Percentiles rank a stretch among this genome's conserved stretches.
Conservation (phyloP, 805 yeast species). For the Candida alai region DNA sequence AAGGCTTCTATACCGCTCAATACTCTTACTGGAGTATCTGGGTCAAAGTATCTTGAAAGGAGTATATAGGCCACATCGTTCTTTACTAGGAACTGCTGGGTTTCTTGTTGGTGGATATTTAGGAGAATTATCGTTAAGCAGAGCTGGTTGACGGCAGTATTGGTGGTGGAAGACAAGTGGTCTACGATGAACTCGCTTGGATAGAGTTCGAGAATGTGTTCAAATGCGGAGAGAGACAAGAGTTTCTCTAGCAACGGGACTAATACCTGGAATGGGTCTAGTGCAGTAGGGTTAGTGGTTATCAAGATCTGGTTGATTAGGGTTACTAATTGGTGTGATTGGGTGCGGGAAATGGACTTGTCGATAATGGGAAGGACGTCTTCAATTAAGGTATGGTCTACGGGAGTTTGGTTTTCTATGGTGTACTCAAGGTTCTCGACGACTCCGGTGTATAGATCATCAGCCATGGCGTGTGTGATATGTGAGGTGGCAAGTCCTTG, state of each 20-base stretch:
- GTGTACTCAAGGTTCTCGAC: too few relatives aligned
- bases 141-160: constrained; percentile 4
- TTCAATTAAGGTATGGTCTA: too few relatives aligned
- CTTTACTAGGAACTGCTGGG: constrained; percentile 5
- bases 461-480: too few relatives aligned
- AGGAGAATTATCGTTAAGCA: constrained; percentile 9
- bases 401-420: too few relatives aligned
- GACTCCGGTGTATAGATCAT: too few relatives aligned
- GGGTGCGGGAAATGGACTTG: too few relatives aligned
- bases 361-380: too few relatives aligned
- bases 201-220: constrained; percentile 13
- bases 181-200: constrained; percentile 15
- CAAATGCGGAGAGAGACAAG: constrained; percentile 10
- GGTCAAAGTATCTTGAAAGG: constrained; percentile 4
- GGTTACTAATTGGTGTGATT: neutral
- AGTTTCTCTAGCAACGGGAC: constrained; percentile 14
- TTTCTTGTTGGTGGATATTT: constrained; percentile 7
- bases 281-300: neutral
- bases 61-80: constrained; percentile 4
- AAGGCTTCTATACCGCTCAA: constrained; percentile 12
- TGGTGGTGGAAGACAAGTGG: constrained; percentile 5
- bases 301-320: constrained; percentile 1
- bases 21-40: constrained; percentile 6
- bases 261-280: constrained; percentile 14
- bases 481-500: too few relatives aligned